Percentiles rank a stretch among this genome's conserved stretches.
phyloP scores from a whole-genome alignment of 768 basidiomycete genomes.

The Lactarius pseudohatsudake region DNA sequence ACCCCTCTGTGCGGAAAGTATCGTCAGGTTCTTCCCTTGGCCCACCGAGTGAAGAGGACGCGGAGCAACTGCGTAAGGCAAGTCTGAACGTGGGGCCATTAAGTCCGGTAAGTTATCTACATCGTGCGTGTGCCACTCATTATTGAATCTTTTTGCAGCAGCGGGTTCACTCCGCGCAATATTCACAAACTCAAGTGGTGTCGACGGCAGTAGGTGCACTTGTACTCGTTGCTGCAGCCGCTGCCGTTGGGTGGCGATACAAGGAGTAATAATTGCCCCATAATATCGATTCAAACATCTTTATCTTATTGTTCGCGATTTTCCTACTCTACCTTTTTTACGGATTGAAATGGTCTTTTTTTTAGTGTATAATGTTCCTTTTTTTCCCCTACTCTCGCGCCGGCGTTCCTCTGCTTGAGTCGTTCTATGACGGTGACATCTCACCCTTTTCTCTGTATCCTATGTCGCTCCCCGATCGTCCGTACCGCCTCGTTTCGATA shows the following conservation, averaged over 20 bases:
- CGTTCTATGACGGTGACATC: conserved; percentile 13
- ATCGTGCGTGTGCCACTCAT: background rate
- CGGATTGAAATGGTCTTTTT: conserved; percentile 23
- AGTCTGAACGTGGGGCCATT: conserved; percentile 10
- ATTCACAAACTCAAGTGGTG: conserved; percentile 21
- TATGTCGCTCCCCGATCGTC: conserved; percentile 16
- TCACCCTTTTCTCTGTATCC: conserved; percentile 19
- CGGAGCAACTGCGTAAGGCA: conserved; percentile 16
- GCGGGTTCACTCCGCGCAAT: conserved; percentile 14
- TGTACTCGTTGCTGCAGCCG: conserved; percentile 29
- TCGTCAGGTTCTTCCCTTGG: conserved; percentile 29
- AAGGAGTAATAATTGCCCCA: conserved; percentile 24
- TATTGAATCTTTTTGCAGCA: background rate
- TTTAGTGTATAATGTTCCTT: conserved; percentile 23
- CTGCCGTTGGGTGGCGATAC: conserved; percentile 29
- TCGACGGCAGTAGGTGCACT: conserved; percentile 29
- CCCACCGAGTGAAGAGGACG: conserved; percentile 25
- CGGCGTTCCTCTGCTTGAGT: background rate
- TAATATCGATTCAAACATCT: background rate
- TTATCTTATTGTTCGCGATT: conserved; percentile 28
- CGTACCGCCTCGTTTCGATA: conserved; percentile 19
- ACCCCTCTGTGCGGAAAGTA: conserved; percentile 27
- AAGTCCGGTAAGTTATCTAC: conserved; percentile 13
- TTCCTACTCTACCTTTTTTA: conserved; percentile 10
- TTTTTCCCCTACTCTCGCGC: conserved; percentile 17